Conservation (phyloP, 208 protist species). For the Leishmania guyanensis region DNA sequence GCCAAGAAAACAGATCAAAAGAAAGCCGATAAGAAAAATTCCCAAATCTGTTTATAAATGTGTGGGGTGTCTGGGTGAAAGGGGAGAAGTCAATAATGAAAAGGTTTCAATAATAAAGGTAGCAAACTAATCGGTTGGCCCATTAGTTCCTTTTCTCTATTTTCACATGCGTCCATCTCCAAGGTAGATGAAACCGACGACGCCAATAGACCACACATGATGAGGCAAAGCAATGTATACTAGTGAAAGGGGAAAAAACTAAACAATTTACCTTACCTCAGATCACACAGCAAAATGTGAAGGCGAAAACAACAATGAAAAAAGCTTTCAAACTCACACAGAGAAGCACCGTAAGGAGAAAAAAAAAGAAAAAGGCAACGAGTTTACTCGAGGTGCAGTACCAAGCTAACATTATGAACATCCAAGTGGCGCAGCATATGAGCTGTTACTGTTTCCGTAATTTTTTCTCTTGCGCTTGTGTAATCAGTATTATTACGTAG, state of each 20-base stretch:
- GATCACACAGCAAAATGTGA: background rate
- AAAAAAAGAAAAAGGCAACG: constrained; percentile 8
- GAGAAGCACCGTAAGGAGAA: background rate
- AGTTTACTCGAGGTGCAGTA: constrained; percentile 28
- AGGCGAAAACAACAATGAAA: background rate
- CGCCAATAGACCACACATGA: background rate
- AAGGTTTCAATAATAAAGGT: background rate
- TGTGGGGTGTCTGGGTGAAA: background rate
- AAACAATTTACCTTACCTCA: background rate
- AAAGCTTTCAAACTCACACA: background rate
- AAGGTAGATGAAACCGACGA: background rate
- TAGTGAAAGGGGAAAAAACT: background rate
- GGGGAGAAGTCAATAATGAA: background rate
- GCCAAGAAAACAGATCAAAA: background rate
- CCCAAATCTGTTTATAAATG: background rate
- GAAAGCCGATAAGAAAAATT: background rate
- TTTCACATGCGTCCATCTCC: background rate
- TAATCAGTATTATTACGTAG: constrained; percentile 25
- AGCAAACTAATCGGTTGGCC: background rate
- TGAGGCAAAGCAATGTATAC: background rate
- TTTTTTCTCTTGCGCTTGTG: constrained; percentile 8
- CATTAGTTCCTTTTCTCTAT: background rate
- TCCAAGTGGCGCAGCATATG: constrained; percentile 17
- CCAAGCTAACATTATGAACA: constrained; percentile 22
- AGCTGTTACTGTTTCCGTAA: constrained; percentile 21